A percentile compares a stretch with the other conserved stretches of the same genome.
Conservation (phyloP, 306 rosid species). For the Calophaca sinica region DNA sequence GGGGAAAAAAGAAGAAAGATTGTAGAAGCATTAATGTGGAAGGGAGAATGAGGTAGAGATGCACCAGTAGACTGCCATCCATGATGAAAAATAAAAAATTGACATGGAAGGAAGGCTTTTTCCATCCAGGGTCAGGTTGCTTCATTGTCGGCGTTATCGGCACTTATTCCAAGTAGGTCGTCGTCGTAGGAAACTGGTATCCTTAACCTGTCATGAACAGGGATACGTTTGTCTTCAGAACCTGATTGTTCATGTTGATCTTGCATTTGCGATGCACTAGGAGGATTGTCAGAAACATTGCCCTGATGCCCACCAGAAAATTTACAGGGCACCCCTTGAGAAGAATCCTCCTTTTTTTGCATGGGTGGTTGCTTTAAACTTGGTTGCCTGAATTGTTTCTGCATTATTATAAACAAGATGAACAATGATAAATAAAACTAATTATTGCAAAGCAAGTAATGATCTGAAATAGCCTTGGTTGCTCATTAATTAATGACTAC, state of each 20-base stretch:
- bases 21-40: constrained; percentile 14
- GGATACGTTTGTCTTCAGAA: constrained; percentile 50
- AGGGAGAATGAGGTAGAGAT: not conserved
- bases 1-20: not conserved
- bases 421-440: constrained; percentile 10
- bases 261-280: constrained; percentile 36
- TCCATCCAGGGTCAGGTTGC: constrained; percentile 42
- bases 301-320: constrained; percentile 10
- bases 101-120: not conserved
- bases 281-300: constrained; percentile 34
- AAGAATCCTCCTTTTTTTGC: constrained; percentile 52
- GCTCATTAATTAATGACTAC: constrained; percentile 5
- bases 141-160: constrained; percentile 44
- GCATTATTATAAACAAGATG: constrained; percentile 49
- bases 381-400: constrained; percentile 82
- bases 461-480: constrained; percentile 13
- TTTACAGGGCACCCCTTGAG: constrained; percentile 39
- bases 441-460: constrained; percentile 13
- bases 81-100: not conserved
- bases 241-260: constrained; percentile 51
- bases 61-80: not conserved
- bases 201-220: constrained; percentile 78
- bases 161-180: constrained; percentile 60
- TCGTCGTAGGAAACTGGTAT: constrained; percentile 83
- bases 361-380: constrained; percentile 41